These are phyloP conservation scores for Endothia cerciana DNA, from an alignment of 2,329 filamentous ascomycete genomes.

Conservation along the genomic window DNA sequence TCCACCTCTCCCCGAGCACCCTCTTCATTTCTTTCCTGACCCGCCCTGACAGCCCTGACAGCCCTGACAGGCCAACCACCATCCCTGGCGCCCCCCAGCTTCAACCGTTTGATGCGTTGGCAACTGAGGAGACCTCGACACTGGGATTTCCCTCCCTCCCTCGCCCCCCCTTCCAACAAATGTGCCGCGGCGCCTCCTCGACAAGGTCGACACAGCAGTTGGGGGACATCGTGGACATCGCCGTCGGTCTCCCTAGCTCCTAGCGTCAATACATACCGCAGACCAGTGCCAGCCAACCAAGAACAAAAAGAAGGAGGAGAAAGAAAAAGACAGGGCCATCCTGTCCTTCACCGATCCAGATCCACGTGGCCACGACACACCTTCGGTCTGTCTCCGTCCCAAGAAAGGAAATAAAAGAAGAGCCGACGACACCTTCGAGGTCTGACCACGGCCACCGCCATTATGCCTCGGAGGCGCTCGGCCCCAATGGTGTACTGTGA, in stretches of 20 bases:
- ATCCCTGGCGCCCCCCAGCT: not conserved
- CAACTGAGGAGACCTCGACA: slow-evolving; percentile 7
- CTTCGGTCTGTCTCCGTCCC: slow-evolving; percentile 8
- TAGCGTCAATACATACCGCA: not conserved
- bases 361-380: slow-evolving; percentile 2
- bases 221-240: slow-evolving; percentile 13
- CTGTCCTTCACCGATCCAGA: slow-evolving; percentile 2
- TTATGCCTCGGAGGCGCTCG: not conserved
- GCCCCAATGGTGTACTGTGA: not conserved
- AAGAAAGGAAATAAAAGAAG: too few relatives aligned
- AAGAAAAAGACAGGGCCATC: not conserved
- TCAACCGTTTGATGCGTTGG: slow-evolving; percentile 16
- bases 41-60: slow-evolving; percentile 3
- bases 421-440: too few relatives aligned
- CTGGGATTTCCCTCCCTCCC: slow-evolving; percentile 17
- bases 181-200: not conserved
- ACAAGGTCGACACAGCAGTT: not conserved
- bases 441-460: not conserved
- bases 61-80: not conserved
- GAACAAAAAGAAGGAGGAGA: not conserved
- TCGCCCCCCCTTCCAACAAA: not conserved
- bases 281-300: not conserved
- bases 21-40: not conserved
- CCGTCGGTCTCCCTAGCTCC: slow-evolving; percentile 9
- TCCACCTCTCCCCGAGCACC: not conserved